Conservation (phyloP, 352 stramenopile genomes). For the Phytophthora pistaciae region DNA sequence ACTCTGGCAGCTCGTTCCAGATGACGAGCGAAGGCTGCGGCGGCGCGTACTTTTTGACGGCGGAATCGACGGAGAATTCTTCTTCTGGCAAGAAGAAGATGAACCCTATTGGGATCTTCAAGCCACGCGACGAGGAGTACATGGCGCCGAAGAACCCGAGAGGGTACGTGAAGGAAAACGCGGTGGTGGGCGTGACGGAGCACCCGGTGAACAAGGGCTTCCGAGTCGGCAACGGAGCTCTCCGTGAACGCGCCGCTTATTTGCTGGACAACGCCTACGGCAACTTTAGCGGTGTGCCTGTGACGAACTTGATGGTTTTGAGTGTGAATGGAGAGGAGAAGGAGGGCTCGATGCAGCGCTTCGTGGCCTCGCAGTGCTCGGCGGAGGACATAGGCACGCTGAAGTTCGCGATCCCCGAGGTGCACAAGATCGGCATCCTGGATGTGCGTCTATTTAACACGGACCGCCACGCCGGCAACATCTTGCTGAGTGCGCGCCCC, state of each 20-base stretch:
- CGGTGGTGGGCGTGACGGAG: constrained; percentile 80
- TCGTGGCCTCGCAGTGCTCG: constrained; percentile 83
- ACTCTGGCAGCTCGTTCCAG: constrained; percentile 49
- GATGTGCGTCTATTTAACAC: constrained; percentile 92
- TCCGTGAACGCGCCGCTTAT: constrained; percentile 87
- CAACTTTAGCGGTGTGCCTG: constrained; percentile 86
- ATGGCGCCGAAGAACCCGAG: constrained; percentile 99
- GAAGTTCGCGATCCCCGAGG: constrained; percentile 85
- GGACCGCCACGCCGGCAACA: constrained; percentile 90
- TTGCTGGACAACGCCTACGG: constrained; percentile 82
- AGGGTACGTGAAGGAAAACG: constrained; percentile 91
- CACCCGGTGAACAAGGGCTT: constrained; percentile 90
- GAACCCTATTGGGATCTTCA: constrained; percentile 92
- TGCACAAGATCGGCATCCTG: constrained; percentile 92
- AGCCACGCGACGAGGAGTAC: constrained; percentile 99
- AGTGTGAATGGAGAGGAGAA: constrained; percentile 71
- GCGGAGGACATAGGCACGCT: constrained; percentile 90
- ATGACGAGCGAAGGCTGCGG: constrained; percentile 86
- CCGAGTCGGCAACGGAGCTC: constrained; percentile 83
- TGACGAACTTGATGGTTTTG: constrained; percentile 81
- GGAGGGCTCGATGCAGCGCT: constrained; percentile 89
- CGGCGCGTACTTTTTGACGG: constrained; percentile 69
- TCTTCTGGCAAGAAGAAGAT: constrained; percentile 26
- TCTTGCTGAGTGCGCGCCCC: constrained; percentile 63
- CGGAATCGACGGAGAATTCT: constrained; percentile 18